Evolutionary conservation across 257 asterid species (phyloP).

Genomic region (Eustoma russellianum): DNA sequence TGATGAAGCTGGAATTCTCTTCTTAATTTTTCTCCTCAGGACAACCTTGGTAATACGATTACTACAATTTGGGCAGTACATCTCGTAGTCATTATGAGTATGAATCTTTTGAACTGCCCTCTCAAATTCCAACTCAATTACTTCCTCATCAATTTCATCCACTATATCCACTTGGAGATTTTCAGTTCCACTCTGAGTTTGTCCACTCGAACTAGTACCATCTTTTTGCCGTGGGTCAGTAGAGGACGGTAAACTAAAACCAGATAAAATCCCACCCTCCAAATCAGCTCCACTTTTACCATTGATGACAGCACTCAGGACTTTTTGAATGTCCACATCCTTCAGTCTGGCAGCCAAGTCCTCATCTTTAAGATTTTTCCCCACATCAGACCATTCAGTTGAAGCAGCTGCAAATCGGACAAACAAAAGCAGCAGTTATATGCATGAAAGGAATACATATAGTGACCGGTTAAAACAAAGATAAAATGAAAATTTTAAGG

Average conservation of each 20-base stretch:
- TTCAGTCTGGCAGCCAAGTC: conserved; percentile 7
- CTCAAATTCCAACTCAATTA: conserved; percentile 49
- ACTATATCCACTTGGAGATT: conserved; percentile 7
- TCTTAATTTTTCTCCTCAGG: conserved; percentile 30
- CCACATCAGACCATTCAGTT: conserved; percentile 9
- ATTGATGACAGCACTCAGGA: conserved; percentile 13
- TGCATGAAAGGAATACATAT: too few species aligned
- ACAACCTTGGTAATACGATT: conserved; percentile 44
- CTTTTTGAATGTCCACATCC: conserved; percentile 24
- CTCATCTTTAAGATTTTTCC: conserved; percentile 8
- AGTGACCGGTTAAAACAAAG: too few species aligned
- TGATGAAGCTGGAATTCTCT: neutral
- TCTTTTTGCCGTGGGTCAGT: conserved; percentile 3
- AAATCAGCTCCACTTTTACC: conserved; percentile 1
- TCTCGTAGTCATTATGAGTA: conserved; percentile 30
- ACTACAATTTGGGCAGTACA: conserved; percentile 55
- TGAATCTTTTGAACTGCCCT: conserved; percentile 39
- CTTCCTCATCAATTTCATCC: conserved; percentile 42
- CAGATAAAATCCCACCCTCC: conserved; percentile 3
- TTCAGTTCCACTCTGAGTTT: conserved; percentile 5
- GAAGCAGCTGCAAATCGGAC: conserved; percentile 6
- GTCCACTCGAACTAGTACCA: neutral
- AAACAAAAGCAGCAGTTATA: neutral
- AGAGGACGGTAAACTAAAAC: neutral
- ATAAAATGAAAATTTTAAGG: too few species aligned